Evolutionary conservation across 257 asterid species (phyloP).

Genomic region (Solanum virginianum): DNA sequence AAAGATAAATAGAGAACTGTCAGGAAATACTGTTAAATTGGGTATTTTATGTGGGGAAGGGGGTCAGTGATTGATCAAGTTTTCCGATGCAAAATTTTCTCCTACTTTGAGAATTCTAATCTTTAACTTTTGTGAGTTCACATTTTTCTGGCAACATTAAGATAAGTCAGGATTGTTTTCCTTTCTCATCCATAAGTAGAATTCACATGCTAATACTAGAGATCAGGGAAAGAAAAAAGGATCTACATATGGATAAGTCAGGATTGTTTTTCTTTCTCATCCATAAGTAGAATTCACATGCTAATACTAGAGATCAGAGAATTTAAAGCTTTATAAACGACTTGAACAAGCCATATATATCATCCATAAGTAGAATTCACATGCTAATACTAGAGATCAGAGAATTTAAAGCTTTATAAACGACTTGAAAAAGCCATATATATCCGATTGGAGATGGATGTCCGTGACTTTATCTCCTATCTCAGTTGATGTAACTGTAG

Average conservation of each 20-base stretch:
- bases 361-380: not conserved
- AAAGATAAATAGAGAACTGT: not conserved
- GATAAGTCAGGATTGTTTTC: not conserved
- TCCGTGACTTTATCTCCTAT: not conserved
- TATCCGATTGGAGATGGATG: not conserved
- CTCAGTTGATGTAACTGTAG: not conserved
- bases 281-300: not conserved
- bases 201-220: not conserved
- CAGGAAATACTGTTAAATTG: not conserved
- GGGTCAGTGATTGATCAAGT: not conserved
- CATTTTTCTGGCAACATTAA: not conserved
- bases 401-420: not conserved
- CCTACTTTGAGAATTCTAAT: not conserved
- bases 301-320: not conserved
- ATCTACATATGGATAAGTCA: too few relatives aligned
- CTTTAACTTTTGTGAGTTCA: not conserved
- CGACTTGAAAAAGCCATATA: not conserved
- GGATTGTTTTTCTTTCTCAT: too few relatives aligned
- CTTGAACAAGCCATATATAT: not conserved
- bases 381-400: not conserved
- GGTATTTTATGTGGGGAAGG: not conserved
- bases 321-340: not conserved
- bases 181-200: not conserved
- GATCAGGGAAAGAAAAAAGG: not conserved
- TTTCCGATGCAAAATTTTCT: not conserved